Base-by-base conservation (phyloP, 163 green algal genomes). In the Chlorella variabilis region DNA sequence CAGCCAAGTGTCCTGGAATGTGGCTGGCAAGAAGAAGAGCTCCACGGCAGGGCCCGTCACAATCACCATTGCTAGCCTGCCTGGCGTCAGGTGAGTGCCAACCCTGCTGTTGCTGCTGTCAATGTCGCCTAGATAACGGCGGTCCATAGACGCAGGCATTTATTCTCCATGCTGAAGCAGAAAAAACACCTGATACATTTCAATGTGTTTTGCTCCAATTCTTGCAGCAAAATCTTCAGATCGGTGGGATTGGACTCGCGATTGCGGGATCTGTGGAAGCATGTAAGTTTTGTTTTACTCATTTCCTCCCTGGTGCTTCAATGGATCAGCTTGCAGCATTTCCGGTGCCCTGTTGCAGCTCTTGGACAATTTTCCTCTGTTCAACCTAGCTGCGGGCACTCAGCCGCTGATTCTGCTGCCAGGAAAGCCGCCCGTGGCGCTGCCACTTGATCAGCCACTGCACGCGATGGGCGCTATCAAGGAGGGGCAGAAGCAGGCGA, bases 341-440 rank as follows among this genome's bases (percentile, higher is more conserved):
- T n/a, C n/a, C n/a, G n/a, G n/a, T n/a, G n/a, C n/a, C n/a, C n/a
- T n/a, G n/a, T n/a, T 38, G 21, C 79, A 80, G 78, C 38, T 85
- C n/a, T 25, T 78, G 38, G 58, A 62, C 48, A 69, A 76, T 23
- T 42, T 48, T n/a, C 21, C 73, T 15, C 39, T 48, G 33, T 85
- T 81, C 39, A 66, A 75, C 45, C 39, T 59, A 15, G 79, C 70
- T 11, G 62, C 38, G 5, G 67, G 58, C 11, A 11, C 36, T 39
- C 49, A 36, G 31, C 83, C 76, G 9, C 23, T 82, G 31, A 25
- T 87, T 9, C 83, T 87, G 42, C 42, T 87, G 42, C 83, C 83
- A 0, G 83, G 70, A 18, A 61, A 59, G 20, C 83, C 83, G 33
- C 83, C 83, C 3, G 0, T 33, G 45, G 8, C n/a, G n/a, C 66